Percentiles rank a stretch among this genome's conserved stretches.
Evolutionary conservation across 129 eudicot genomes (phyloP).

Genomic region (Sambucus nigra): DNA sequence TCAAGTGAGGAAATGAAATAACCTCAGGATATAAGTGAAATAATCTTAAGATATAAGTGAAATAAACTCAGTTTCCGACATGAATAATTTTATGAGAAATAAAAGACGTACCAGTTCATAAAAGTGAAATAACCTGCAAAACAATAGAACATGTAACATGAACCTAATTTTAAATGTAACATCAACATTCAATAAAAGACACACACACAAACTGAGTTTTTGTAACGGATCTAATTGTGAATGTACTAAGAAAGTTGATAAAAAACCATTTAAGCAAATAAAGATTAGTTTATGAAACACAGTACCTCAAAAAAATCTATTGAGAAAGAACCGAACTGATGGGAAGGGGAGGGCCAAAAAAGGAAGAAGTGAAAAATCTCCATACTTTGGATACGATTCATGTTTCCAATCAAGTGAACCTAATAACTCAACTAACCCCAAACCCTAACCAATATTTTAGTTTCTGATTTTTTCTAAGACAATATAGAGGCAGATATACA

Average conservation of each 20-base stretch:
- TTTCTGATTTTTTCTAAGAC: not conserved
- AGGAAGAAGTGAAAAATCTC: constrained; percentile 53
- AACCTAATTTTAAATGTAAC: too few relatives aligned
- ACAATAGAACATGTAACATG: too few relatives aligned
- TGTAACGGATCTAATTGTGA: not conserved
- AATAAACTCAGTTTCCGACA: too few relatives aligned
- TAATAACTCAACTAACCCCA: constrained; percentile 19
- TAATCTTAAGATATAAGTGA: too few relatives aligned
- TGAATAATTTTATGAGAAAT: too few relatives aligned
- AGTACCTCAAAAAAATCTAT: constrained; percentile 68
- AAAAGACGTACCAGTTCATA: too few relatives aligned
- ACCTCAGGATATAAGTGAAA: too few relatives aligned
- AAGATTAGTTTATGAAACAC: not conserved
- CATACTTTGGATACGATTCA: constrained; percentile 54
- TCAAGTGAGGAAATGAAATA: too few relatives aligned
- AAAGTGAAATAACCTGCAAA: too few relatives aligned
- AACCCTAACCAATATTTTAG: constrained; percentile 42
- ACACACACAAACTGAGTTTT: too few relatives aligned
- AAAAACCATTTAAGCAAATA: not conserved
- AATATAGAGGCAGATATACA: too few relatives aligned
- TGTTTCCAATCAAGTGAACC: constrained; percentile 47
- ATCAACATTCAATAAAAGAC: too few relatives aligned
- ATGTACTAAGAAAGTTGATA: not conserved
- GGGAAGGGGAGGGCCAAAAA: constrained; percentile 62
- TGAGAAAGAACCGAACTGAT: constrained; percentile 53